Evolutionary conservation across 2,329 filamentous ascomycete species (phyloP).

Genomic region (Dothistroma pini): DNA sequence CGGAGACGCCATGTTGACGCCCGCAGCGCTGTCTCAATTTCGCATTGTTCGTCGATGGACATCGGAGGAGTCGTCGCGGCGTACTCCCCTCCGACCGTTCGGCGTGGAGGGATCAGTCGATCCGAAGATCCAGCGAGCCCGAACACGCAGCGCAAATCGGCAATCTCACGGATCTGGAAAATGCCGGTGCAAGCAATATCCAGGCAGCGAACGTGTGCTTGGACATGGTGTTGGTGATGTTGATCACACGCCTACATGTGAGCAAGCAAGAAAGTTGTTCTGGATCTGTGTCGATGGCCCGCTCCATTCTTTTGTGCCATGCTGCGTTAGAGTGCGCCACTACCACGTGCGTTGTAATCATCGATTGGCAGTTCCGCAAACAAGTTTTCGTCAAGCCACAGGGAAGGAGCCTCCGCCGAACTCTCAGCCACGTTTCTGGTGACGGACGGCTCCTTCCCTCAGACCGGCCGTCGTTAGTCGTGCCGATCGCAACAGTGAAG

Average conservation of each 20-base stretch:
- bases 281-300: background rate
- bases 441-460: background rate
- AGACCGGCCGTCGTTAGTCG: background rate
- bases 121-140: constrained; percentile 1
- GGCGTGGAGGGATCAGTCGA: background rate
- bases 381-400: background rate
- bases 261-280: background rate
- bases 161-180: background rate
- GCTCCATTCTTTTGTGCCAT: background rate
- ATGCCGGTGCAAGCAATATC: background rate
- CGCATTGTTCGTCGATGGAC: constrained; percentile 3
- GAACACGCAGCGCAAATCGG: background rate
- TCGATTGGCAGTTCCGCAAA: background rate
- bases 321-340: background rate
- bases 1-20: constrained; percentile 14
- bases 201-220: background rate
- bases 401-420: background rate
- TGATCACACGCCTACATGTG: background rate
- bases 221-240: background rate
- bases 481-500: background rate
- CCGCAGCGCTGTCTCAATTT: background rate
- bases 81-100: background rate
- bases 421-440: background rate
- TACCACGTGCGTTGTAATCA: background rate
- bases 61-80: background rate